Base-by-base conservation (phyloP, 257 asterid species). In the Penstemon davidsonii region DNA sequence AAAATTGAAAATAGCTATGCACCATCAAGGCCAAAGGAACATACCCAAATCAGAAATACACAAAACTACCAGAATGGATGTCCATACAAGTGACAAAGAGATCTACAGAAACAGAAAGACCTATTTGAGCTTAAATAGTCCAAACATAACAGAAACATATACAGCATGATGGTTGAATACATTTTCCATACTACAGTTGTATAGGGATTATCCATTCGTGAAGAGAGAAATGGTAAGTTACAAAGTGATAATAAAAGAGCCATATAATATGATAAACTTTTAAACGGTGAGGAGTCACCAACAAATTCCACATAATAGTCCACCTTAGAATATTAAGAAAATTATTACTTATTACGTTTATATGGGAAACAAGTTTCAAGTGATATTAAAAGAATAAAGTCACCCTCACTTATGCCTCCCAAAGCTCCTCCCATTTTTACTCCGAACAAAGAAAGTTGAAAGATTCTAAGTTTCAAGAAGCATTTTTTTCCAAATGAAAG, bases 401-500 rank as follows among this genome's bases (percentile, higher is more conserved):
- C 25, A 45, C 60, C 33, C 62, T 43, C 33, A 55, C 33, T 49
- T 33, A 44, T 38, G 36, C 60, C 42, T 47, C 51, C 58, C 55
- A 42, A 40, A 11, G 50, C 51, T 45, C 15, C 49, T 60, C 42
- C 68, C 51, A 44, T 38, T 62, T 64, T 40, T 60, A 46, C 51
- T 42, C 73, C 44, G 3, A 66, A 45, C n/a, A 62, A 55, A 60
- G 40, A 53, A 51, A n/a, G 53, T 47, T 11, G 41, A 53, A 44
- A 59, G 11, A 67, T 13, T 41, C 45, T 60, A 18, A 52, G 55
- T 40, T 42, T 55, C 8, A 67, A 70, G 64, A 70, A 64, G 43
- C 19, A 57, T 42, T 65, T 13, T 13, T 51, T 56, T 57, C 46
- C 33, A 56, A 60, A 64, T 7, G 60, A 60, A 44, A 62, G n/a